Evolutionary conservation across 176 grass and related monocot genomes (phyloP).

Genomic region (Zea luxurians): DNA sequence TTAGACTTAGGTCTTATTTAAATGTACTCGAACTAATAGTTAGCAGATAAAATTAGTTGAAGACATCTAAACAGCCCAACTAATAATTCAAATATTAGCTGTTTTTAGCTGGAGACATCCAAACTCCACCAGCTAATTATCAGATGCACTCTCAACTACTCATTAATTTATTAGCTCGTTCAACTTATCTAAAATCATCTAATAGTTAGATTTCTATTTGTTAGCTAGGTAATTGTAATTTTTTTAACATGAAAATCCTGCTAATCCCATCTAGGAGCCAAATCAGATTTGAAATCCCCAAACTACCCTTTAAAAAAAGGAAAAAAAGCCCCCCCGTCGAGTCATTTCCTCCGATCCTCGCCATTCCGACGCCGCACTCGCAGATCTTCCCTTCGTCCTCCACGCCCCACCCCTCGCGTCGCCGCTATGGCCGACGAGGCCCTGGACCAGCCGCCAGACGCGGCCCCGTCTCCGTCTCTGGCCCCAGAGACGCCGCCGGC

Average conservation of each 20-base stretch:
- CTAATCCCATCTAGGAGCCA: background rate
- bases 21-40: too few species aligned
- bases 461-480: background rate
- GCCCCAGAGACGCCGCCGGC: slow-evolving; percentile 1
- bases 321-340: background rate
- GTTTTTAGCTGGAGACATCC: too few species aligned
- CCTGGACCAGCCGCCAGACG: slow-evolving; percentile 44
- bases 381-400: background rate
- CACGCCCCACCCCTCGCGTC: slow-evolving; percentile 27
- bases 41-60: too few species aligned
- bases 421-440: slow-evolving; percentile 56
- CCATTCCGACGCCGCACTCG: background rate
- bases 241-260: background rate
- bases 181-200: too few species aligned
- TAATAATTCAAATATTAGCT: too few species aligned
- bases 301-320: slow-evolving; percentile 4
- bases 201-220: too few species aligned
- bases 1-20: too few species aligned
- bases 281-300: slow-evolving; percentile 5
- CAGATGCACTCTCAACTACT: too few species aligned
- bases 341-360: slow-evolving; percentile 3
- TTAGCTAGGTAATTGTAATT: too few species aligned
- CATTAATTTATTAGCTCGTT: too few species aligned
- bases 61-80: too few species aligned
- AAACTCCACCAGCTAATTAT: too few species aligned